phyloP scores from a whole-genome alignment of 106 monocot genomes.

The Amphibolis antarctica region DNA sequence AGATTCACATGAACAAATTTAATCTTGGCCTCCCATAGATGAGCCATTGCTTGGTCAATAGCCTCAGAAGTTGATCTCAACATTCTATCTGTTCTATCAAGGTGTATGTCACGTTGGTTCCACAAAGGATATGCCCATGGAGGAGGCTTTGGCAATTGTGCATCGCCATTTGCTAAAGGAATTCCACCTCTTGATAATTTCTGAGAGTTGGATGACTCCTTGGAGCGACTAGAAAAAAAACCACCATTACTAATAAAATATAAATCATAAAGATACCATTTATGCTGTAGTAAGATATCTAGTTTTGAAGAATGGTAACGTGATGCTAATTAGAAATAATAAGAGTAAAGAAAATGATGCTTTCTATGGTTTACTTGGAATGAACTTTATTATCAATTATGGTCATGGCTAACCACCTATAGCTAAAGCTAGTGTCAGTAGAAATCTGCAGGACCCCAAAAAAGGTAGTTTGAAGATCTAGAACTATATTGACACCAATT shows the following conservation, averaged over 20 bases:
- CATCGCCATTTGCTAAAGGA: slow-evolving; percentile 93
- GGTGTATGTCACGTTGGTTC: slow-evolving; percentile 45
- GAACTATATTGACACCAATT: too few species aligned
- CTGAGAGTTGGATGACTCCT: slow-evolving; percentile 51
- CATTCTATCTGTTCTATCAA: slow-evolving; percentile 58
- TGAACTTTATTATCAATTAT: too few species aligned
- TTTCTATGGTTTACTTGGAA: too few species aligned
- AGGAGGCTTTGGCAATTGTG: slow-evolving; percentile 90
- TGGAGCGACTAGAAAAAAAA: slow-evolving; percentile 37
- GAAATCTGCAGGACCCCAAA: too few species aligned
- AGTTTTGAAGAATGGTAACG: too few species aligned
- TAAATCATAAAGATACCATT: too few species aligned
- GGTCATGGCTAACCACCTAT: too few species aligned
- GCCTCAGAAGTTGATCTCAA: slow-evolving; percentile 81
- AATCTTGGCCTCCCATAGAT: slow-evolving; percentile 93
- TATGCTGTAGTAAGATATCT: too few species aligned
- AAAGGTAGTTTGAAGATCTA: too few species aligned
- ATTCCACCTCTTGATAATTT: slow-evolving; percentile 82
- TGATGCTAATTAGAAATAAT: too few species aligned
- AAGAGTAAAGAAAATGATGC: too few species aligned
- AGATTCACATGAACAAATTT: slow-evolving; percentile 88
- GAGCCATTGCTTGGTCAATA: slow-evolving; percentile 95
- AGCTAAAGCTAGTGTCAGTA: too few species aligned
- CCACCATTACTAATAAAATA: neutral
- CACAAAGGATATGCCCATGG: slow-evolving; percentile 97